Evolutionary conservation across 192 early-diverging fungal genomes (phyloP), one percentile per base, ranked within the genome.

Genomic region (Linnemannia zychae): DNA sequence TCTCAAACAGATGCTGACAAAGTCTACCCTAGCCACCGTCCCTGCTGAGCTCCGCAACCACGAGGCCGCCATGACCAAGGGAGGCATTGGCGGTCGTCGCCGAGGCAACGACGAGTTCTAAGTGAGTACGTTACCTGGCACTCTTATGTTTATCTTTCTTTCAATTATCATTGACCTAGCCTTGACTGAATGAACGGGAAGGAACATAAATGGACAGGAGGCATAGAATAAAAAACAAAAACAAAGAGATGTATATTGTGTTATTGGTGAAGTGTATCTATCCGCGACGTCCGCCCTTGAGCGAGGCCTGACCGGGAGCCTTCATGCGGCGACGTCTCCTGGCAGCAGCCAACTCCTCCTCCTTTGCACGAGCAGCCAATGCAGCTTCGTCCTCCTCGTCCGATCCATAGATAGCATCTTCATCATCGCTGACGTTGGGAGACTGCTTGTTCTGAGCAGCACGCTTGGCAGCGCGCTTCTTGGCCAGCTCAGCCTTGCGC

Each of bases 11-110:
- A 92, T 95, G 91, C 72, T 96, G 11, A 76, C 87, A 50, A 97
- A 97, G 78, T 96, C 95, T 31, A 88, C 92, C 1, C 78, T 97
- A 12, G 95, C 95, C 9, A 92, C 89, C 5, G 91, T 95, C 36
- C 98, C 98, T 50, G 94, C 91, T 1, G 98, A 98, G 86, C 90
- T 99, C 31, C 92, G 95, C 6, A 92, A 88, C 67, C 97, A 98
- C 82, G 91, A 96, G 77, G 94, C 93, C 37, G 97, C 97, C 1
- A 96, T 96, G 90, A 93, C 92, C 16, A 96, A 95, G 74, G 91
- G 91, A 9, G 94, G 93, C 33, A 76, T 88, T 40, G 90, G 91
- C 38, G 91, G 87, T 71, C 79, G 90, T 11, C 93, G 93, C 67
- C 84, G 91, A 63, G 86, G 84, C 36, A 88, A 89, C 47, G 91